These are phyloP conservation scores for Sclerotinia trifoliorum DNA, from an alignment of 2,329 filamentous ascomycete species.

Conservation along the genomic window DNA sequence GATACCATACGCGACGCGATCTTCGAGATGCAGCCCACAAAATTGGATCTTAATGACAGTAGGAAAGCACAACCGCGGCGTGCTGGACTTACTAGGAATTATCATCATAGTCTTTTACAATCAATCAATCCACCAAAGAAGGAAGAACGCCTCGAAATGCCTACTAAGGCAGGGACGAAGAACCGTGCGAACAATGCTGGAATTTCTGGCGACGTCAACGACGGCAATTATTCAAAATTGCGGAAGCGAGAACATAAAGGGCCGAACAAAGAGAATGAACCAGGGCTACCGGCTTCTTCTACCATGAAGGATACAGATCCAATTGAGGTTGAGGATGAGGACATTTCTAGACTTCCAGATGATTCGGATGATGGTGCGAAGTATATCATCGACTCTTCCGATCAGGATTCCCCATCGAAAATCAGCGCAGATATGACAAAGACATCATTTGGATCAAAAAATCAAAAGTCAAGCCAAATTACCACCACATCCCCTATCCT, in stretches of 20 bases:
- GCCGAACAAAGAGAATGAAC: constrained; percentile 14
- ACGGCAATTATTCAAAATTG: neutral
- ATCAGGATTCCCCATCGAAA: constrained; percentile 11
- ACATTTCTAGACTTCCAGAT: constrained; percentile 18
- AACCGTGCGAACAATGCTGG: neutral
- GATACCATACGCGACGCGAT: constrained; percentile 14
- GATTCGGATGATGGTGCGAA: constrained; percentile 17
- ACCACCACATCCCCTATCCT: neutral
- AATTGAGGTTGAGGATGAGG: constrained; percentile 1
- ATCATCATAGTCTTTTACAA: constrained; percentile 13
- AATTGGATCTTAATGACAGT: constrained; percentile 21
- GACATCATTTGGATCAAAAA: constrained; percentile 1
- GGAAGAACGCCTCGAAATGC: neutral
- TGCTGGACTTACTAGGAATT: constrained; percentile 13
- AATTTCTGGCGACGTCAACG: neutral
- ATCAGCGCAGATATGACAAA: constrained; percentile 21
- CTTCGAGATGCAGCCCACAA: constrained; percentile 8
- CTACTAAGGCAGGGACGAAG: neutral
- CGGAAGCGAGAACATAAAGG: constrained; percentile 2
- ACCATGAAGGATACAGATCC: neutral
- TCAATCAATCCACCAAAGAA: constrained; percentile 5
- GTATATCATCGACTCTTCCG: constrained; percentile 2
- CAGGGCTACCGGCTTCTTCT: neutral
- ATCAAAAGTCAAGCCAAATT: neutral
- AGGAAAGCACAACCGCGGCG: constrained; percentile 14